Evolutionary conservation across 1,139 yeast species (phyloP).

Genomic region (Kazachstania sp.): DNA sequence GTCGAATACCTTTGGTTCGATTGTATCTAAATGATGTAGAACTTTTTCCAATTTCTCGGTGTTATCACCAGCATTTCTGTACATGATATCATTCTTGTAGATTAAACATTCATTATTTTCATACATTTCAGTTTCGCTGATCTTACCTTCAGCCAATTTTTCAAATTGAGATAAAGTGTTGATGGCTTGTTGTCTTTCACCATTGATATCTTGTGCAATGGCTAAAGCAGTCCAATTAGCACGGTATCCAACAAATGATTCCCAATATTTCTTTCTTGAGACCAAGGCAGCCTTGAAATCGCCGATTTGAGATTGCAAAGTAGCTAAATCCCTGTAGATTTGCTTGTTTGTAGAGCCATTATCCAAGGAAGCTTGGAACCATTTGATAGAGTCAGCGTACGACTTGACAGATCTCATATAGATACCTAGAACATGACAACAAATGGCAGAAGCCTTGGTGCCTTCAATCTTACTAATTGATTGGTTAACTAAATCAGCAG

Average conservation of each 20-base stretch:
- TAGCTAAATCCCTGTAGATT: slow-evolving; percentile 72
- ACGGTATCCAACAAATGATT: slow-evolving; percentile 72
- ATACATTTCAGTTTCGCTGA: slow-evolving; percentile 55
- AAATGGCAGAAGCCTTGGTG: slow-evolving; percentile 48
- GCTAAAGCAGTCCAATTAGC: slow-evolving; percentile 92
- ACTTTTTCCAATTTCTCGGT: slow-evolving; percentile 45
- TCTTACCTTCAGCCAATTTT: slow-evolving; percentile 57
- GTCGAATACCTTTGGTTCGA: slow-evolving; percentile 52
- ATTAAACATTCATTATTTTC: slow-evolving; percentile 77
- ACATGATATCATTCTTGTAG: slow-evolving; percentile 61
- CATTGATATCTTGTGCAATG: slow-evolving; percentile 69
- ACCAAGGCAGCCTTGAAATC: slow-evolving; percentile 56
- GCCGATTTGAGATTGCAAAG: slow-evolving; percentile 71
- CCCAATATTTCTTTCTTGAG: slow-evolving; percentile 63
- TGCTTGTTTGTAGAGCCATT: slow-evolving; percentile 74
- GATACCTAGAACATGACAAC: slow-evolving; percentile 81
- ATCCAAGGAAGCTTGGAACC: slow-evolving; percentile 69
- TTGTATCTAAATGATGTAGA: slow-evolving; percentile 48
- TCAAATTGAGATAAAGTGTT: slow-evolving; percentile 69
- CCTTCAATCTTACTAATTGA: slow-evolving; percentile 49
- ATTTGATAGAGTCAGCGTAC: slow-evolving; percentile 70
- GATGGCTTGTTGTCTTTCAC: slow-evolving; percentile 60
- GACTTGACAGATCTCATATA: slow-evolving; percentile 64
- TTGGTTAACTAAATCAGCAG: slow-evolving; percentile 49
- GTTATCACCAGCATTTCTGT: slow-evolving; percentile 49